Evolutionary conservation across 441 rosid genomes (phyloP).

Genomic region (Mallotus repandus): DNA sequence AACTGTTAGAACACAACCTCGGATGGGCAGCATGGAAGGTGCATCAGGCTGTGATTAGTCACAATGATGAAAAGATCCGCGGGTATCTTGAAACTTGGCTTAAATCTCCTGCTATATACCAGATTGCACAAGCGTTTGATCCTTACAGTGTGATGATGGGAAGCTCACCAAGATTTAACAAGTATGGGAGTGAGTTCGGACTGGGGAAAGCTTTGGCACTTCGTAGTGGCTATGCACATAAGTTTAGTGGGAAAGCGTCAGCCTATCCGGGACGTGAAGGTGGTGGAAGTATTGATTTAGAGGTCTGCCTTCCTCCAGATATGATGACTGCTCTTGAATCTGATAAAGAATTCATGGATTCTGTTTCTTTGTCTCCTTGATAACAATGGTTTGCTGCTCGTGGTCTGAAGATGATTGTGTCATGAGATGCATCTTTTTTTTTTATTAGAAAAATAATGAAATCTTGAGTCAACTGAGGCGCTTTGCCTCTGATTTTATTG

Average conservation of each 20-base stretch:
- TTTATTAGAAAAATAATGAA: no score
- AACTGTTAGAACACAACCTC: conserved; percentile 44
- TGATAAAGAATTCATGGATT: conserved; percentile 55
- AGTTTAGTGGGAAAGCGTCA: conserved; percentile 70
- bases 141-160: conserved; percentile 61
- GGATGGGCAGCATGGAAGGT: conserved; percentile 67
- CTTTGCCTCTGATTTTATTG: no score
- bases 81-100: conserved; percentile 47
- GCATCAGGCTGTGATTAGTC: conserved; percentile 47
- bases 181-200: conserved; percentile 67
- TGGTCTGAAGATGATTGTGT: background rate
- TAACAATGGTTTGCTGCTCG: background rate
- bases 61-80: conserved; percentile 32
- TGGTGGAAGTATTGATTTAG: conserved; percentile 67
- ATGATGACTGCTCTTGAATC: conserved; percentile 60
- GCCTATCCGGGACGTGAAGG: conserved; percentile 68
- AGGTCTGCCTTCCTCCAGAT: conserved; percentile 55
- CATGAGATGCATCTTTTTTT: no score
- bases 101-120: conserved; percentile 43
- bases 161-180: conserved; percentile 77
- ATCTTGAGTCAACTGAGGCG: no score
- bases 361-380: conserved; percentile 23
- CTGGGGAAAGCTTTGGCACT: conserved; percentile 68
- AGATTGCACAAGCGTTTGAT: conserved; percentile 38
- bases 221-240: conserved; percentile 67